These are phyloP conservation scores for Sporothrix schenckii DNA, from an alignment of 2,329 filamentous ascomycete species.

Conservation along the genomic window DNA sequence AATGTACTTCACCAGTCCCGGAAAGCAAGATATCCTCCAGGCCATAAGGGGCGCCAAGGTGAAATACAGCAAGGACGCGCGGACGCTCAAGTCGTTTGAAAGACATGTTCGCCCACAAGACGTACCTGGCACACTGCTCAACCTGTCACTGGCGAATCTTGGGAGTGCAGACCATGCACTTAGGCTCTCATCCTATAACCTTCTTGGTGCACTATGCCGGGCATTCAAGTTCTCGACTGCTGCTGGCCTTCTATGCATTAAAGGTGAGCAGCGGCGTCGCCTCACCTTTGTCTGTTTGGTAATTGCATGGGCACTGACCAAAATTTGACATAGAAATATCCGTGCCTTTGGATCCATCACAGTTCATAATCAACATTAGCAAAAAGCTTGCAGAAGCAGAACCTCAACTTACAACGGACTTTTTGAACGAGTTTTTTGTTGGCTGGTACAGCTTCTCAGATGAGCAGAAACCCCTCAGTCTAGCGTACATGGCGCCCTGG, in stretches of 20 bases:
- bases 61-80: slow-evolving; percentile 65
- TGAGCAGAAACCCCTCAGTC: slow-evolving; percentile 66
- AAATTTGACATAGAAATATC: slow-evolving; percentile 55
- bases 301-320: background rate
- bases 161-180: slow-evolving; percentile 63
- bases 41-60: slow-evolving; percentile 65
- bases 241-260: slow-evolving; percentile 63
- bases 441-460: slow-evolving; percentile 71
- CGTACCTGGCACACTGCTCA: slow-evolving; percentile 69
- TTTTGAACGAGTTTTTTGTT: slow-evolving; percentile 73
- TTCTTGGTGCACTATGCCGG: slow-evolving; percentile 67
- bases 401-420: slow-evolving; percentile 68
- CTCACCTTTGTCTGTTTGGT: background rate
- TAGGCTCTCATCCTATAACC: slow-evolving; percentile 67
- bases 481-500: slow-evolving; percentile 73
- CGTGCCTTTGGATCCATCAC: slow-evolving; percentile 64
- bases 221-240: slow-evolving; percentile 68
- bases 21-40: slow-evolving; percentile 65
- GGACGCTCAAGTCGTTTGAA: slow-evolving; percentile 64
- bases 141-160: slow-evolving; percentile 68
- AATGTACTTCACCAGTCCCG: slow-evolving; percentile 71
- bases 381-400: slow-evolving; percentile 64
- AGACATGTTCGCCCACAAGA: slow-evolving; percentile 69
- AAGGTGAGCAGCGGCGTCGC: slow-evolving; percentile 49
- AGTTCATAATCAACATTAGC: slow-evolving; percentile 68